Base-by-base conservation (phyloP, 345 rosid species). In the Gossypium anomalum region DNA sequence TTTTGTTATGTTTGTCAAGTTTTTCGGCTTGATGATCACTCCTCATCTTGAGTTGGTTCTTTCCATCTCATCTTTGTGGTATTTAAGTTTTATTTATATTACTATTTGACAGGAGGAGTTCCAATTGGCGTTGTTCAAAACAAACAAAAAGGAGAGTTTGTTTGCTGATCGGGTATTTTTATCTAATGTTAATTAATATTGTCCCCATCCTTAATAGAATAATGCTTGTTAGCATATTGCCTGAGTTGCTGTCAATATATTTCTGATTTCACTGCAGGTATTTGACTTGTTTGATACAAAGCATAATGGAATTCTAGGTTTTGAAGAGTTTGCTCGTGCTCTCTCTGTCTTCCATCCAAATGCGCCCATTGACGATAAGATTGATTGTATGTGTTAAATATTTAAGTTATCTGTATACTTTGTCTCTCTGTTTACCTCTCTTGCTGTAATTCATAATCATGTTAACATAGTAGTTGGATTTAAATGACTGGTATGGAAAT, bases 251-350 rank as follows among this genome's bases (percentile, higher is more conserved):
- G 5, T 59, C 44, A 38, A 29, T 65, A 12, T 53, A 5, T 66
- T 57, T 34, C 45, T 75, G 57, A 67, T 61, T 13, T 57, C 20
- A 25, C 79, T 86, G 71, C 86, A 95, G 99, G 99, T 93, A 20
- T 95, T 95, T 69, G 98, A 95, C 85, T 85, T 93, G 85, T 92
- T 95, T 71, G 99, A 95, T 82, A 91, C 97, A 71, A 95, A 92
- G 76, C 99, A 95, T 79, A 93, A 91, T 86, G 98, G 99, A 70
- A 92, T 95, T 61, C 86, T 95, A 15, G 99, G 98, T 55, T 95
- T 95, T 61, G 99, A 91, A 83, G 99, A 95, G 85, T 95, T 95
- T 85, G 98, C 98, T 9, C 97, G 94, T 76, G 99, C 99, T 62
- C 93, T 96, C 41, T 96, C 99, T 2, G 98, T 96, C 53, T 96